phyloP scores from a whole-genome alignment of 202 grass and related monocot species.

The Zizania palustris region DNA sequence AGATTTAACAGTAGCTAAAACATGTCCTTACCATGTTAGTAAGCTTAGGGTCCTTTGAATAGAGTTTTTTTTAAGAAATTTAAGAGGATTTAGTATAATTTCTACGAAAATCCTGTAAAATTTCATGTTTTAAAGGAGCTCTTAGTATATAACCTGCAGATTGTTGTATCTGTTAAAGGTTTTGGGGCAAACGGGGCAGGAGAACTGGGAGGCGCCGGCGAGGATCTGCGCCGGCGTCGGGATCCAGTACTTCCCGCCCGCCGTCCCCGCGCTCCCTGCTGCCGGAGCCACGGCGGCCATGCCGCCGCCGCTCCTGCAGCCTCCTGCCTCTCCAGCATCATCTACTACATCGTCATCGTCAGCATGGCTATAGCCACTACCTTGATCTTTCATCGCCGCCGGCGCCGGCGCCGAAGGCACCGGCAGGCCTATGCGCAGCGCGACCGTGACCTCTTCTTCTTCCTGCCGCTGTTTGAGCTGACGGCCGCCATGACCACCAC shows the following conservation, averaged over 20 bases:
- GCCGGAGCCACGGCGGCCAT: conserved; percentile 1
- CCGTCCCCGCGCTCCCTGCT: conserved; percentile 30
- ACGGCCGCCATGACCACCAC: too few relatives aligned
- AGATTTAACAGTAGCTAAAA: too few relatives aligned
- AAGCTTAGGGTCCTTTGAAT: too few relatives aligned
- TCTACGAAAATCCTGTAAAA: too few relatives aligned
- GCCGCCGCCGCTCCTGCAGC: neutral
- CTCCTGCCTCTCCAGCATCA: neutral
- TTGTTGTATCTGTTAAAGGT: conserved; percentile 59
- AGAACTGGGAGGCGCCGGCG: conserved; percentile 40
- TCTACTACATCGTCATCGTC: neutral
- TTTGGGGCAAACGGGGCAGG: conserved; percentile 45
- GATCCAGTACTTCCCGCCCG: conserved; percentile 49
- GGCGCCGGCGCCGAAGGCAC: neutral
- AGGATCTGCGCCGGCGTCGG: conserved; percentile 50
- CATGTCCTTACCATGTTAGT: too few relatives aligned
- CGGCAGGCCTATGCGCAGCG: conserved; percentile 45
- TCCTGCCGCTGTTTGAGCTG: neutral
- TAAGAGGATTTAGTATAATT: too few relatives aligned
- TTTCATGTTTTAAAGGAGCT: too few relatives aligned
- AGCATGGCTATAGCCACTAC: neutral
- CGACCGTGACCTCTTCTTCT: conserved; percentile 35
- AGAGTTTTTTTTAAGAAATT: too few relatives aligned
- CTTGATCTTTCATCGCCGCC: neutral
- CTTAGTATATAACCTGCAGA: conserved; percentile 49